Evolutionary conservation across 2,329 filamentous ascomycete species (phyloP), one percentile per base, ranked within the genome.

Genomic region (Diplodia corticola): DNA sequence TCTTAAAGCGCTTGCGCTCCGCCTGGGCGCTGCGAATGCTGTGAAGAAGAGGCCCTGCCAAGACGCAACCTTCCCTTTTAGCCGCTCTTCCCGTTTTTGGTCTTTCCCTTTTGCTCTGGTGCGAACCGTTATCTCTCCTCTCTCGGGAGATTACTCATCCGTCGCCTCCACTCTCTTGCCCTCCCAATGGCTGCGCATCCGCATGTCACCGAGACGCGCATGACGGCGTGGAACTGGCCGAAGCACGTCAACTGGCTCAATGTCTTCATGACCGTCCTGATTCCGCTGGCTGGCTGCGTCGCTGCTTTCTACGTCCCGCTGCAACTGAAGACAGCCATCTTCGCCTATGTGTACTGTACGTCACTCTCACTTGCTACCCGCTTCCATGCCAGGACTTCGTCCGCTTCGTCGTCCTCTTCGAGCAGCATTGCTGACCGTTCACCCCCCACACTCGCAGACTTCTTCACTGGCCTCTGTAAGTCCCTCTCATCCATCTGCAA

Each of bases 241-340:
- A 90, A 93, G 82, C 93, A 97, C 77, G 86, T 97, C 83, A 93
- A 96, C 85, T 97, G 93, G 92, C 85, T 97, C 71, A 97, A 96
- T 79, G 89, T 91, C 69, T 85, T 84, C 69, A 86, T 97, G 77
- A 94, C 96, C 77, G 79, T 96, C 70, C 84, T 90, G 71, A 85
- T 96, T 53, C 93, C 93, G 49, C 69, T 93, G 55, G 83, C 86
- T 67, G 93, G 93, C 69, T 85, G 90, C 75, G 79, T 95, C 72
- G 85, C 57, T 12, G 85, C 92, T 61, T 88, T 91, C 80, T 96
- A 90, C 89, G 89, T 92, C 53, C 91, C 92, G 65, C 81, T 94
- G 37, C 83, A 87, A 59, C 79, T 84, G 70, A 88, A 91, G 80
- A 96, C 92, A 2, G 85, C 87, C 69, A 75, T 92, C 73, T 95